phyloP scores from a whole-genome alignment of 2,329 filamentous ascomycete genomes.

The Colletotrichum gloeosporioides region DNA sequence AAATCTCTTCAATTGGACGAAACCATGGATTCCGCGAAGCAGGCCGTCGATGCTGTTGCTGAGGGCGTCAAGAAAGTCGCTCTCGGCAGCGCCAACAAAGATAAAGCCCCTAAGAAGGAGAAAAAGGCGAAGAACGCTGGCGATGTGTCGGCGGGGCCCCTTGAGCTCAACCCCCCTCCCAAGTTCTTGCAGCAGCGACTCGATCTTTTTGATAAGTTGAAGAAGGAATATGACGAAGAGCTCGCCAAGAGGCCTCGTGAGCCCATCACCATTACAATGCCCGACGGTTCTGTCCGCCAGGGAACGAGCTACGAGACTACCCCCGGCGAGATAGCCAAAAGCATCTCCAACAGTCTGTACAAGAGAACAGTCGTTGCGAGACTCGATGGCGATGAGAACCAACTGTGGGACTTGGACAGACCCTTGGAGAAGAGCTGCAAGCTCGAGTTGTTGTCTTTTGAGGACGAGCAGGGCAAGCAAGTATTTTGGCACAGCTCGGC shows the following conservation, averaged over 20 bases:
- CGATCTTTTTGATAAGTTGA: slow-evolving; percentile 86
- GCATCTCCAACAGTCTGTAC: slow-evolving; percentile 83
- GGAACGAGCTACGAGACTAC: slow-evolving; percentile 93
- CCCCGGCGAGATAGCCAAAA: slow-evolving; percentile 77
- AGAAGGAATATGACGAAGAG: slow-evolving; percentile 82
- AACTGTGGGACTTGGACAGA: slow-evolving; percentile 91
- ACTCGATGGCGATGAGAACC: slow-evolving; percentile 72
- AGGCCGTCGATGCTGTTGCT: slow-evolving; percentile 52
- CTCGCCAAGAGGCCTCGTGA: slow-evolving; percentile 73
- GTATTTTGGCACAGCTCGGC: slow-evolving; percentile 97
- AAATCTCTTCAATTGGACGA: slow-evolving; percentile 6
- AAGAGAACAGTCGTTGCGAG: slow-evolving; percentile 87
- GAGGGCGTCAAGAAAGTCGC: slow-evolving; percentile 67
- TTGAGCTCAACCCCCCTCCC: slow-evolving; percentile 63
- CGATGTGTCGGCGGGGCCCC: slow-evolving; percentile 42
- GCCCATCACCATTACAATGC: slow-evolving; percentile 75
- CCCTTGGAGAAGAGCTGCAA: slow-evolving; percentile 88
- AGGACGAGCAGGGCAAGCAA: slow-evolving; percentile 78
- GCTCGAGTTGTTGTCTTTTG: slow-evolving; percentile 85
- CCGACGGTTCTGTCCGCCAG: slow-evolving; percentile 71
- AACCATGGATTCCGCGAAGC: slow-evolving; percentile 53
- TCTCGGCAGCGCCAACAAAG: slow-evolving; percentile 50
- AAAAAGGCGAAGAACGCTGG: slow-evolving; percentile 45
- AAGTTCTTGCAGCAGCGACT: slow-evolving; percentile 85
- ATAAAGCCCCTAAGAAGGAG: slow-evolving; percentile 58